Evolutionary conservation across 441 rosid species (phyloP).

Genomic region (Lepidium campestre): DNA sequence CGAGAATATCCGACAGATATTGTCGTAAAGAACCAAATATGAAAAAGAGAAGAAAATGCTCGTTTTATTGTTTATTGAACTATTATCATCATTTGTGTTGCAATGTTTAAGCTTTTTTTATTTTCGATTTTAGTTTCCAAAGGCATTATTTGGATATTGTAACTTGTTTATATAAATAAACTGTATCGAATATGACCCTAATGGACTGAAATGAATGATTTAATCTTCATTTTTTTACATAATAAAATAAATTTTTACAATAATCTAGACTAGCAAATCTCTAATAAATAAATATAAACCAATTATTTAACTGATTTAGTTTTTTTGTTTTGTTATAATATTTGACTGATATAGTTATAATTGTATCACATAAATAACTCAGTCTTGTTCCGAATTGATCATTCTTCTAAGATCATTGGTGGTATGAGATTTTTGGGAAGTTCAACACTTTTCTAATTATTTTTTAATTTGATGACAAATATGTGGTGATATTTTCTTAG

Average conservation of each 20-base stretch:
- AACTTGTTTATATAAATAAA: constrained; percentile 4
- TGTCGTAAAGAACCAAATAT: not conserved
- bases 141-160: not conserved
- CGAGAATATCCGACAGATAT: not conserved
- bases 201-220: not conserved
- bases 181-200: not conserved
- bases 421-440: not conserved
- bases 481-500: not conserved
- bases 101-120: not conserved
- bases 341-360: no score
- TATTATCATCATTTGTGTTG: not conserved
- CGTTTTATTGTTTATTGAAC: not conserved
- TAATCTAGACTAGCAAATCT: not conserved
- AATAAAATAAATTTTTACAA: not conserved
- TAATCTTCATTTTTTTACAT: not conserved
- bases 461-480: not conserved
- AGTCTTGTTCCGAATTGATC: not conserved
- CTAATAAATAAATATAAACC: not conserved
- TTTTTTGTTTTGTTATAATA: no score
- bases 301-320: not conserved
- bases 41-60: constrained; percentile 3
- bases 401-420: not conserved
- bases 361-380: not conserved
- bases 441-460: not conserved
- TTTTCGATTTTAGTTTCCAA: not conserved